These are phyloP conservation scores for Ilyonectria destructans DNA, from an alignment of 2,329 filamentous ascomycete genomes.

Conservation along the genomic window DNA sequence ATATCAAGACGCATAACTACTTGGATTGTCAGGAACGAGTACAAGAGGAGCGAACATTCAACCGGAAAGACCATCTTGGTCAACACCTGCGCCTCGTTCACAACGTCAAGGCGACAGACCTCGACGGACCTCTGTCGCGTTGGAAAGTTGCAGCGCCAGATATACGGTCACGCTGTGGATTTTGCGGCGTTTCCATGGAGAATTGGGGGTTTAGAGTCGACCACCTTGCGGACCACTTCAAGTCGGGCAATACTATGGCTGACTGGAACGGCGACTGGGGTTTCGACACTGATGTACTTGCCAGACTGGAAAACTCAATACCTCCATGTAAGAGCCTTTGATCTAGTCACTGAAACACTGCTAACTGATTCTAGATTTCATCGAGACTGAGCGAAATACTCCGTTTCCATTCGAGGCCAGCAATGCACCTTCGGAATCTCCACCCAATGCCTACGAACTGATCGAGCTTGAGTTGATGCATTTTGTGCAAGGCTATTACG, in stretches of 20 bases:
- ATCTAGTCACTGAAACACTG: neutral
- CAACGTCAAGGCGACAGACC: conserved; percentile 29
- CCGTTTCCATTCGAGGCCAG: conserved; percentile 35
- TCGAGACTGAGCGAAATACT: conserved; percentile 23
- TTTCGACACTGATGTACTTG: conserved; percentile 54
- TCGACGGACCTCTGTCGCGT: neutral
- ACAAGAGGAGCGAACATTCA: conserved; percentile 59
- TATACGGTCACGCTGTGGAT: conserved; percentile 54
- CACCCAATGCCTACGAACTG: conserved; percentile 31
- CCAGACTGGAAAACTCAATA: conserved; percentile 57
- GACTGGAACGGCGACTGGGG: conserved; percentile 61
- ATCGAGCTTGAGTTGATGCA: conserved; percentile 33
- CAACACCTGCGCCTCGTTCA: conserved; percentile 59
- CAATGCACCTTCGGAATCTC: conserved; percentile 20
- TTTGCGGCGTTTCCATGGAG: conserved; percentile 55
- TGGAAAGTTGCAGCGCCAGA: conserved; percentile 23
- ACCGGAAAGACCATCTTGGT: conserved; percentile 58
- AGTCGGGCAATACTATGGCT: conserved; percentile 56
- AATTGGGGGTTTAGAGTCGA: conserved; percentile 55
- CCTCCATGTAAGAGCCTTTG: conserved; percentile 49
- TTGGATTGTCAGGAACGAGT: conserved; percentile 65
- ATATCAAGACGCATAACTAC: conserved; percentile 54
- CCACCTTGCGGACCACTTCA: conserved; percentile 60
- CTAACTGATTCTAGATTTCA: conserved; percentile 18
- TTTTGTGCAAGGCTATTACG: conserved; percentile 28